Base-by-base conservation (phyloP, 73 alveolate species). In the Paramecium pentaurelia region DNA sequence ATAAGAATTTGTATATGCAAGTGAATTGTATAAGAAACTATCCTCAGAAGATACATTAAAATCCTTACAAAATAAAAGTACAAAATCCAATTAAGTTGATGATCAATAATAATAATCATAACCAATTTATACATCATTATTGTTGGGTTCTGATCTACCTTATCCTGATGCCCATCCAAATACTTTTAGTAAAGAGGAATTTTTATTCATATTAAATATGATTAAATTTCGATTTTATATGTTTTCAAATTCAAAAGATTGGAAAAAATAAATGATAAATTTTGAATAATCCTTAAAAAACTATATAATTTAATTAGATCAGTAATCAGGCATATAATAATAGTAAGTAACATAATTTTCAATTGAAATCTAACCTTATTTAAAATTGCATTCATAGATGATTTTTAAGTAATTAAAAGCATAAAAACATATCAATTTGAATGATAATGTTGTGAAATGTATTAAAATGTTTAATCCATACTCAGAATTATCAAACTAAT, bases 71-170 rank as follows among this genome's bases (percentile, higher is more conserved):
- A 12, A 36, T 6, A 64, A 64, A 20, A 27, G 4, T 64, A 32
- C 6, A 9, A 32, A 73, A 11, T 18, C 58, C 5, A 37, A 37
- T 73, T 12, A 73, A 73, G 18, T 4, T 1, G 87, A 73, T 36
- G 87, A 73, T 73, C 32, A 34, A 71, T 73, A 73, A 73, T 73
- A 73, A 73, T 37, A 73, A 73, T 18, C 37, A 73, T 34, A 2
- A 30, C 32, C 47, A 16, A 73, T 1, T 10, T 80, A 80, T 22
- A 49, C 49, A 20, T 80, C 91, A 44, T 80, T 80, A 12, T 49
- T 80, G 12, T 44, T 80, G 27, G 91, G 91, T 12, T 80, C 91
- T 10, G 91, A 80, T 14, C 32, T 80, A 4, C 91, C 91, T 25
- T 42, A 42, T 45, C 73, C 73, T 6, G 77, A 80, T 80, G 11